Evolutionary conservation across 352 stramenopile genomes (phyloP).

Genomic region (Pythium biforme): DNA sequence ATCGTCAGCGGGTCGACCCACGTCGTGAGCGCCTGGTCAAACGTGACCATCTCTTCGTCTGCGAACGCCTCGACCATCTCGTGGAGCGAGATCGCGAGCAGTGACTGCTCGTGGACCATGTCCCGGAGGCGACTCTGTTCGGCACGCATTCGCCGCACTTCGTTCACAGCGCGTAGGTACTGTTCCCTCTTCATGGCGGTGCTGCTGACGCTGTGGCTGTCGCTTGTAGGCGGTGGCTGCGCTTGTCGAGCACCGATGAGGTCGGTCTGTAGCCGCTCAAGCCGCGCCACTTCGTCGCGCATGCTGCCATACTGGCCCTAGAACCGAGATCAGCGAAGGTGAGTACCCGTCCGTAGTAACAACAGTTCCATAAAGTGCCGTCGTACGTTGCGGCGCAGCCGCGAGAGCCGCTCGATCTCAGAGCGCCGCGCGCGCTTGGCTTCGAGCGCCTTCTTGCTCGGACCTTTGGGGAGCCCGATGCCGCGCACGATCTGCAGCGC

Average conservation of each 20-base stretch:
- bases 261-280: conserved; percentile 7
- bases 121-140: conserved; percentile 16
- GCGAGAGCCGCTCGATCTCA: conserved; percentile 27
- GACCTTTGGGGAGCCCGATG: conserved; percentile 16
- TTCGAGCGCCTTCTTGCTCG: conserved; percentile 13
- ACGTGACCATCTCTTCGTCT: conserved; percentile 21
- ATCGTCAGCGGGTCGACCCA: conserved; percentile 18
- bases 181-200: not conserved
- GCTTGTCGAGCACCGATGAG: not conserved
- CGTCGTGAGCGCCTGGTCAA: conserved; percentile 10
- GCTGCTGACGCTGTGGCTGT: not conserved
- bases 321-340: no score
- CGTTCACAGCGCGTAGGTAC: conserved; percentile 10
- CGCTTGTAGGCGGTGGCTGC: no score
- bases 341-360: no score
- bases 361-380: no score
- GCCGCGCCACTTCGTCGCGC: conserved; percentile 14
- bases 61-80: conserved; percentile 14
- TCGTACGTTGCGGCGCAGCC: conserved; percentile 22
- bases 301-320: conserved; percentile 19
- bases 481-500: conserved; percentile 24
- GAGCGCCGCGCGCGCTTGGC: conserved; percentile 25
- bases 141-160: conserved; percentile 13
- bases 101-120: conserved; percentile 16
- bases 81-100: conserved; percentile 11